Conservation (phyloP, 2,329 filamentous ascomycete species). For the Aspergillus pseudoviridinutans region DNA sequence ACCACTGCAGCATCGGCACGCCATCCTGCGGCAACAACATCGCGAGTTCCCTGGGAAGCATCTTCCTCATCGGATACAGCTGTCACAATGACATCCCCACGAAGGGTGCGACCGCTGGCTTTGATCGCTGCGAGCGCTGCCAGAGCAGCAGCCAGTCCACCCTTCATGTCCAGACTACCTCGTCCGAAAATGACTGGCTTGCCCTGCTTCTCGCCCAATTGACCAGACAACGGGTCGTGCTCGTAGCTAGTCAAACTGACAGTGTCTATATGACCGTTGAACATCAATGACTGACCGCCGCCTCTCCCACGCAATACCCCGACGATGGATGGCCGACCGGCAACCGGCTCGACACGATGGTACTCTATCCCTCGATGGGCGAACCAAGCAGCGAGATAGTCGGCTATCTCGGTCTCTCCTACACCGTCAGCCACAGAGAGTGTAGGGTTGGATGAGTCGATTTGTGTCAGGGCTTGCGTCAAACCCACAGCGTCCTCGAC, state of each 20-base stretch:
- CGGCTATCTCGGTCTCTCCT: constrained; percentile 46
- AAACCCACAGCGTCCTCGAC: constrained; percentile 41
- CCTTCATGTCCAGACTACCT: constrained; percentile 52
- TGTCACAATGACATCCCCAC: constrained; percentile 51
- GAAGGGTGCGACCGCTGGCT: constrained; percentile 24
- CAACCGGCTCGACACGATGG: constrained; percentile 47
- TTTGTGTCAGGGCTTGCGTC: constrained; percentile 45
- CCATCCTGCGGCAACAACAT: constrained; percentile 51
- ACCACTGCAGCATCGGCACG: constrained; percentile 51
- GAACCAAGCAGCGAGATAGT: constrained; percentile 49
- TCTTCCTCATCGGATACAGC: constrained; percentile 55
- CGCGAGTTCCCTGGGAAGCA: constrained; percentile 48
- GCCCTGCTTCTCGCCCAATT: constrained; percentile 30
- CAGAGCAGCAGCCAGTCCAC: constrained; percentile 48
- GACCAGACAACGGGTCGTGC: constrained; percentile 44
- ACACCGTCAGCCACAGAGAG: constrained; percentile 41
- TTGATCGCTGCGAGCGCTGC: constrained; percentile 40
- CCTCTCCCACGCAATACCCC: constrained; percentile 47
- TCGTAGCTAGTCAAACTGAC: constrained; percentile 49
- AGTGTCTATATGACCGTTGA: constrained; percentile 54
- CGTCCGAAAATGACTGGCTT: constrained; percentile 41
- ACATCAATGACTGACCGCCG: constrained; percentile 47
- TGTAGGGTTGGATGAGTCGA: constrained; percentile 49
- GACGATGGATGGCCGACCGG: constrained; percentile 50
- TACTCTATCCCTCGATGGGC: constrained; percentile 50